phyloP scores from a whole-genome alignment of 2,329 filamentous ascomycete species.

The Aspergillus sp. region DNA sequence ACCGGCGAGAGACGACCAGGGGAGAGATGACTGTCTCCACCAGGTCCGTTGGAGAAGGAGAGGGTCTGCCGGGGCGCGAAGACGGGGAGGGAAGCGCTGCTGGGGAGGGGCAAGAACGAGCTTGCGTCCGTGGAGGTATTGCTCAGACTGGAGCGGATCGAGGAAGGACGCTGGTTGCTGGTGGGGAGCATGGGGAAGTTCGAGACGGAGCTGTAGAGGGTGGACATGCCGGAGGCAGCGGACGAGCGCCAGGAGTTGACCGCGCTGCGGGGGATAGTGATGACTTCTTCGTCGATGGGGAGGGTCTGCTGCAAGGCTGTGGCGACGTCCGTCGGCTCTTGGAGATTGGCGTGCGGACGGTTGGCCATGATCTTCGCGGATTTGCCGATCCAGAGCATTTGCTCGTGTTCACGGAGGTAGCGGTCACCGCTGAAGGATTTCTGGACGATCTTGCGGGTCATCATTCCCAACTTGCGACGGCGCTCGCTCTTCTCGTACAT shows the following conservation, averaged over 20 bases:
- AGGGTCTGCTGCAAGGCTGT: constrained; percentile 27
- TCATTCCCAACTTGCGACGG: constrained; percentile 60
- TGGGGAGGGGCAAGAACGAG: constrained; percentile 31
- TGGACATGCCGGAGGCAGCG: constrained; percentile 34
- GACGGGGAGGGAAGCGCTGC: constrained; percentile 29
- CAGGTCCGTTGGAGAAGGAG: constrained; percentile 5
- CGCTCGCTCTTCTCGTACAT: constrained; percentile 63
- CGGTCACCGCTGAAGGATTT: constrained; percentile 61
- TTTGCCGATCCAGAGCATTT: constrained; percentile 58
- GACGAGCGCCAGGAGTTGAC: constrained; percentile 42
- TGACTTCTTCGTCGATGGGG: constrained; percentile 38
- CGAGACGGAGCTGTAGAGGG: constrained; percentile 28
- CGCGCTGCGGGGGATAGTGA: constrained; percentile 36
- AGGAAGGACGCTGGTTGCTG: constrained; percentile 21
- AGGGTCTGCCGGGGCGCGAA: constrained; percentile 34
- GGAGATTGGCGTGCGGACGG: constrained; percentile 24
- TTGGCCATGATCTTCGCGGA: constrained; percentile 36
- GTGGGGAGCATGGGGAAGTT: constrained; percentile 22
- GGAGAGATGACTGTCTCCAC: constrained; percentile 19
- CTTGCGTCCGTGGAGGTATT: constrained; percentile 34
- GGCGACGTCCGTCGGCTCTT: constrained; percentile 29
- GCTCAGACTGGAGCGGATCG: constrained; percentile 32
- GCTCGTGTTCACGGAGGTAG: constrained; percentile 63
- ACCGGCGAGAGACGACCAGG: constrained; percentile 22
- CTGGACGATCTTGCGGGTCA: constrained; percentile 59